phyloP scores from a whole-genome alignment of 2,329 filamentous ascomycete species.

The Xylariaceae sp. region DNA sequence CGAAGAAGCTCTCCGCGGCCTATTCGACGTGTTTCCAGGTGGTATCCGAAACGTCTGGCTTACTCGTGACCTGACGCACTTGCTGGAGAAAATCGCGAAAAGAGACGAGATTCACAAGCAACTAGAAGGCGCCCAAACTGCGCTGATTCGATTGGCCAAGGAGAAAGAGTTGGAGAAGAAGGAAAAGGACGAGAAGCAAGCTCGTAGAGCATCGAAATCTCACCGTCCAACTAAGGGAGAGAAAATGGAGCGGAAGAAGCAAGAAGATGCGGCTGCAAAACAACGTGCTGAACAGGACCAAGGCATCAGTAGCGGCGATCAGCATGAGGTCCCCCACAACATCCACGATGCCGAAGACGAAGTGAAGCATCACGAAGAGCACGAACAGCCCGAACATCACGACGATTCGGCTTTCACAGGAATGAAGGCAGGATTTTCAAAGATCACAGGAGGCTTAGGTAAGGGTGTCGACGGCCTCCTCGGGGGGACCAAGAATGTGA shows the following conservation, averaged over 20 bases:
- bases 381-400: slow-evolving; percentile 1
- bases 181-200: slow-evolving; percentile 60
- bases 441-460: slow-evolving; percentile 48
- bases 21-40: slow-evolving; percentile 95
- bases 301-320: slow-evolving; percentile 50
- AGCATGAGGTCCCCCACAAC: slow-evolving; percentile 51
- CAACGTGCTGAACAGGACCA: slow-evolving; percentile 45
- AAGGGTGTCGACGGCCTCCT: slow-evolving; percentile 42
- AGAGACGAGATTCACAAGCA: slow-evolving; percentile 66
- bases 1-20: slow-evolving; percentile 70
- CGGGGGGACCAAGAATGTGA: slow-evolving; percentile 43
- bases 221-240: slow-evolving; percentile 51
- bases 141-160: slow-evolving; percentile 75
- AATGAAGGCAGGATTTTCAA: slow-evolving; percentile 38
- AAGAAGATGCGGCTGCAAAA: slow-evolving; percentile 47
- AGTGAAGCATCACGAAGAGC: slow-evolving; percentile 14
- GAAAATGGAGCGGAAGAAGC: slow-evolving; percentile 42
- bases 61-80: slow-evolving; percentile 79
- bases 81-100: slow-evolving; percentile 78
- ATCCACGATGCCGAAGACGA: slow-evolving; percentile 40
- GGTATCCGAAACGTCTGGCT: slow-evolving; percentile 96
- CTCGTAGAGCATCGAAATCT: slow-evolving; percentile 49
- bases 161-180: slow-evolving; percentile 70
- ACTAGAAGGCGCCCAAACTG: slow-evolving; percentile 80
- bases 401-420: slow-evolving; percentile 20